These are phyloP conservation scores for Trichoderma gracile DNA, from an alignment of 2,329 filamentous ascomycete species.

Conservation along the genomic window DNA sequence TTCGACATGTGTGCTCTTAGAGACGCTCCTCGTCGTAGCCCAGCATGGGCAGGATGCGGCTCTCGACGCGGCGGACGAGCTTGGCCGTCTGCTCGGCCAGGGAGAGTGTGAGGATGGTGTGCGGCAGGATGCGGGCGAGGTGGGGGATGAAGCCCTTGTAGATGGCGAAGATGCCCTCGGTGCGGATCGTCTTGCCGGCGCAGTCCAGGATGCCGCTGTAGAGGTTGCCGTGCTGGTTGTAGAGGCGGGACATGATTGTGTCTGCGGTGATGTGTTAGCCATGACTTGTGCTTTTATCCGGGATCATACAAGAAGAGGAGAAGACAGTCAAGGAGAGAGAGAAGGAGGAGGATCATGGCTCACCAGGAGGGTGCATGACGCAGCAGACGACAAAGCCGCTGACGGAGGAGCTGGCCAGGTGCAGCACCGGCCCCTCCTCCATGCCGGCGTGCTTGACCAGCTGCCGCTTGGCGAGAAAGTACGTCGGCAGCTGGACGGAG, in stretches of 20 bases:
- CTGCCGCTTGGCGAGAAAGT: constrained; percentile 93
- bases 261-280: constrained; percentile 50
- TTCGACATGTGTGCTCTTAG: too few relatives aligned
- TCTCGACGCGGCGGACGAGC: constrained; percentile 77
- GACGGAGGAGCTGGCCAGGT: constrained; percentile 82
- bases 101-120: constrained; percentile 90
- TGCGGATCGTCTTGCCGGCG: constrained; percentile 83
- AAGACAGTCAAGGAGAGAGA: background rate
- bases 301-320: background rate
- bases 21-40: constrained; percentile 32
- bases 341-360: constrained; percentile 38
- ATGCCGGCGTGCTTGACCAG: constrained; percentile 81
- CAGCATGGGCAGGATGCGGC: constrained; percentile 50
- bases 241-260: constrained; percentile 97
- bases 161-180: constrained; percentile 86
- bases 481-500: constrained; percentile 93
- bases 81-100: constrained; percentile 98
- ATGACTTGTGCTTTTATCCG: too few relatives aligned
- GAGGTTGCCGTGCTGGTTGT: constrained; percentile 98
- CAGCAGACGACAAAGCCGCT: constrained; percentile 97
- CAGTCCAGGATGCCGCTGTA: constrained; percentile 94
- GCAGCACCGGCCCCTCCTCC: constrained; percentile 85
- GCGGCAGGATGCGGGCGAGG: constrained; percentile 87
- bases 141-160: constrained; percentile 99
- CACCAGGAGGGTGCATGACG: constrained; percentile 95